These are phyloP conservation scores for Penicillium robsamsonii DNA, from an alignment of 495 filamentous ascomycete species.

Conservation along the genomic window DNA sequence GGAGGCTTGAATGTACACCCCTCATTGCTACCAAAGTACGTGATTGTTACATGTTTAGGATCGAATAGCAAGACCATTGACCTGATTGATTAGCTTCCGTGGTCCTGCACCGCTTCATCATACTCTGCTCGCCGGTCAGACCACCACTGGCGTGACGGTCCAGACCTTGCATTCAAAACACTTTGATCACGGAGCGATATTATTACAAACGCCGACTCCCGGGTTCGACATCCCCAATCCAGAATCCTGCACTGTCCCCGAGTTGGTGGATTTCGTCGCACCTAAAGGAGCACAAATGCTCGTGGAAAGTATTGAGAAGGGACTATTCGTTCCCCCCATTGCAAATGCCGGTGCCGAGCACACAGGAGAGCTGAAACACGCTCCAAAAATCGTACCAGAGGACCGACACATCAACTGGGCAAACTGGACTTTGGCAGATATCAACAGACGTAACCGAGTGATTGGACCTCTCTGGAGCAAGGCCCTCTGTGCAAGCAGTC, in stretches of 20 bases:
- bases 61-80: constrained; percentile 3
- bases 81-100: constrained; percentile 55
- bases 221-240: constrained; percentile 51
- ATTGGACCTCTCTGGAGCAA: constrained; percentile 57
- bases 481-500: constrained; percentile 27
- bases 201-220: constrained; percentile 62
- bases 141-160: constrained; percentile 67
- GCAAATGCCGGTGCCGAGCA: constrained; percentile 30
- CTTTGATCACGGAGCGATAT: constrained; percentile 76
- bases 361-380: constrained; percentile 34
- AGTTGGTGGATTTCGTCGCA: constrained; percentile 40
- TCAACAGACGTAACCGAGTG: constrained; percentile 49
- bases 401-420: constrained; percentile 55
- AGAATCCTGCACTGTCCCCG: constrained; percentile 40
- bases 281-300: constrained; percentile 59
- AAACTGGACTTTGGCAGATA: constrained; percentile 46
- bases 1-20: constrained; percentile 94
- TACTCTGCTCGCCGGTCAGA: constrained; percentile 59
- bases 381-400: constrained; percentile 52
- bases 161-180: constrained; percentile 73
- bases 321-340: constrained; percentile 65
- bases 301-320: constrained; percentile 53
- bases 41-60: background rate
- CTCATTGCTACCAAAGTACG: constrained; percentile 83
- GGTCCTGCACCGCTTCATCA: constrained; percentile 78